These are phyloP conservation scores for Cutaneotrichosporon sp. DNA, from an alignment of 1,284 basidiomycete species.

Conservation along the genomic window DNA sequence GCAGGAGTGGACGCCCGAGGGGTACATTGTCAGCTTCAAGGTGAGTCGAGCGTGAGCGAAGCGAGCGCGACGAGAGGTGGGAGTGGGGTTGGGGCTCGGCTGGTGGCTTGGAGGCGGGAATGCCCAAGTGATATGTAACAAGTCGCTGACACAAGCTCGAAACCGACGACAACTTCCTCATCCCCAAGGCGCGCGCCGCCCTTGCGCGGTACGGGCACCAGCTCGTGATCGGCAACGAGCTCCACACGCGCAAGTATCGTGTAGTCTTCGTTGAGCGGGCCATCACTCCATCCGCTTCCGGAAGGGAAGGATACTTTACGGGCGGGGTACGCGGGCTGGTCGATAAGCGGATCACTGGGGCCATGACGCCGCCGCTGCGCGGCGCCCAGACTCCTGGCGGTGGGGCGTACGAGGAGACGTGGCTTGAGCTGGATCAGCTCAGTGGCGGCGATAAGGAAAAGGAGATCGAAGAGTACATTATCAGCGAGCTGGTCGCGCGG, in stretches of 20 bases:
- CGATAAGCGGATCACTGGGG: conserved; percentile 15
- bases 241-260: conserved; percentile 82
- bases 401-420: conserved; percentile 61
- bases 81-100: not conserved
- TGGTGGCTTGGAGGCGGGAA: not conserved
- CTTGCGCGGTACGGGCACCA: conserved; percentile 94
- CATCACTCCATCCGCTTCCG: not conserved
- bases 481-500: conserved; percentile 68
- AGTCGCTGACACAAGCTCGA: conserved; percentile 66
- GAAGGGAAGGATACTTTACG: not conserved
- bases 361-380: conserved; percentile 25
- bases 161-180: conserved; percentile 76
- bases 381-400: conserved; percentile 22
- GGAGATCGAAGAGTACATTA: conserved; percentile 90
- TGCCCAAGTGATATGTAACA: no score
- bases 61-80: not conserved
- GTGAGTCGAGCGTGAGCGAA: conserved; percentile 54
- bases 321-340: conserved; percentile 13
- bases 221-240: conserved; percentile 92
- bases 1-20: conserved; percentile 87
- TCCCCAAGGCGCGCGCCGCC: conserved; percentile 86
- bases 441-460: conserved; percentile 41
- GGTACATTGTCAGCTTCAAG: conserved; percentile 96
- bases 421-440: conserved; percentile 66
- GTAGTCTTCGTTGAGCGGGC: conserved; percentile 75